Evolutionary conservation across 768 basidiomycete species (phyloP).

Genomic region (Calvatia gigantea): DNA sequence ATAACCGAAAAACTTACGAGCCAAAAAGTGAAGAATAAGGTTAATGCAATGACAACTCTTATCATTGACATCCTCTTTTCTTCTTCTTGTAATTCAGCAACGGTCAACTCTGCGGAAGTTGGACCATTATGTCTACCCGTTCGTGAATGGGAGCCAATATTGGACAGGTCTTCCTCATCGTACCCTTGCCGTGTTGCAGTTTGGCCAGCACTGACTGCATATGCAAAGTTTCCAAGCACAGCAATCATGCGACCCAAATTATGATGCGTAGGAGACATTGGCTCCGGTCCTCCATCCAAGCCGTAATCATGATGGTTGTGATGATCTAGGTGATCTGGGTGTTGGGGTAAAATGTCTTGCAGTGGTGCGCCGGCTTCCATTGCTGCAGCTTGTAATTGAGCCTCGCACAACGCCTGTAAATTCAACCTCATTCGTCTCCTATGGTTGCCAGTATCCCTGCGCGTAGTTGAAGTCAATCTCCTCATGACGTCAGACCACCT

Average conservation of each 20-base stretch:
- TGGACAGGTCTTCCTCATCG: slow-evolving; percentile 5
- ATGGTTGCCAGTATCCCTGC: slow-evolving; percentile 12
- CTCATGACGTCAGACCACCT: not conserved
- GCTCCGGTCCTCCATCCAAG: not conserved
- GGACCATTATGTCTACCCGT: slow-evolving; percentile 12
- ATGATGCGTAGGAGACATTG: slow-evolving; percentile 45
- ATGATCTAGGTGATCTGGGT: slow-evolving; percentile 22
- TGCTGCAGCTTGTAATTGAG: slow-evolving; percentile 58
- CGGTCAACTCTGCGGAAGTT: slow-evolving; percentile 18
- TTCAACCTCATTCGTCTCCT: slow-evolving; percentile 58
- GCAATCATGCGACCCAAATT: slow-evolving; percentile 55
- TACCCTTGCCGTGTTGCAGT: not conserved
- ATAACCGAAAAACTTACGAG: slow-evolving; percentile 36
- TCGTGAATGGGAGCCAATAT: not conserved
- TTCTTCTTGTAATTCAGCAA: slow-evolving; percentile 19
- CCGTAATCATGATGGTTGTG: slow-evolving; percentile 7
- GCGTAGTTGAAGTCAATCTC: not conserved
- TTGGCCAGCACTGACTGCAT: slow-evolving; percentile 30
- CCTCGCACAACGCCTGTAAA: slow-evolving; percentile 50
- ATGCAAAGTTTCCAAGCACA: slow-evolving; percentile 49
- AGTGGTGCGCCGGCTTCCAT: slow-evolving; percentile 67
- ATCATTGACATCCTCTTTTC: slow-evolving; percentile 55
- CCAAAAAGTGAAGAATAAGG: slow-evolving; percentile 77
- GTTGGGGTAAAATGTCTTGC: slow-evolving; percentile 42
- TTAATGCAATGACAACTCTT: slow-evolving; percentile 55